A percentile compares a stretch with the other conserved stretches of the same genome.
Conservation (phyloP, 148 eudicot species). For the Polygonum aviculare region DNA sequence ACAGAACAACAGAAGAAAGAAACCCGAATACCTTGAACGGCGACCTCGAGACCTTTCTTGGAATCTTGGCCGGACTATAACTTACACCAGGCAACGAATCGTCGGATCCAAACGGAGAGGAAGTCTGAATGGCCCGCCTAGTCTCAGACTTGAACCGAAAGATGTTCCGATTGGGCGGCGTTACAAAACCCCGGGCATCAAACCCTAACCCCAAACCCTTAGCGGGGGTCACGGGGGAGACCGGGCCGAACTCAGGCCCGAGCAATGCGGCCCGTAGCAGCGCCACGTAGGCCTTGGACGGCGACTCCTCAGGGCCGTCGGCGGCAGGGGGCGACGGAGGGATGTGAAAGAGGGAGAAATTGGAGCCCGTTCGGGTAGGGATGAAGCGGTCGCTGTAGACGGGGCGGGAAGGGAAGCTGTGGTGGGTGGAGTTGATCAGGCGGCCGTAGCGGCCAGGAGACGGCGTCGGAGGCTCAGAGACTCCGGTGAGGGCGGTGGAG, state of each 20-base stretch:
- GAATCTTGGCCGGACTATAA: conserved; percentile 65
- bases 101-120: conserved; percentile 57
- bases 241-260: conserved; percentile 78
- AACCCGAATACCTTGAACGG: conserved; percentile 63
- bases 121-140: conserved; percentile 37
- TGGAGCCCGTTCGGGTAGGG: conserved; percentile 68
- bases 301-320: conserved; percentile 28
- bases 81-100: conserved; percentile 54
- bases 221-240: conserved; percentile 46
- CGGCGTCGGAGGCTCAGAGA: conserved; percentile 11
- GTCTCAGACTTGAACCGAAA: conserved; percentile 76
- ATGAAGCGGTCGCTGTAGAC: conserved; percentile 78
- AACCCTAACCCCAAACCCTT: conserved; percentile 19
- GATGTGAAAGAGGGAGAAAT: conserved; percentile 58
- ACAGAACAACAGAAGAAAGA: neutral
- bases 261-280: conserved; percentile 58
- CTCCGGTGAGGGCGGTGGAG: conserved; percentile 15
- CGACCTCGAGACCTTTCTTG: conserved; percentile 62
- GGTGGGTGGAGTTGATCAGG: conserved; percentile 33
- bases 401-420: conserved; percentile 56
- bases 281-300: conserved; percentile 32
- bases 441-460: conserved; percentile 20
- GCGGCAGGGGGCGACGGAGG: conserved; percentile 21
- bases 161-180: conserved; percentile 43
- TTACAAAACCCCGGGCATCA: neutral